Percentiles rank a stretch among this genome's conserved stretches.
Evolutionary conservation across 2,329 filamentous ascomycete genomes (phyloP).

Genomic region (Blastomyces parvus): DNA sequence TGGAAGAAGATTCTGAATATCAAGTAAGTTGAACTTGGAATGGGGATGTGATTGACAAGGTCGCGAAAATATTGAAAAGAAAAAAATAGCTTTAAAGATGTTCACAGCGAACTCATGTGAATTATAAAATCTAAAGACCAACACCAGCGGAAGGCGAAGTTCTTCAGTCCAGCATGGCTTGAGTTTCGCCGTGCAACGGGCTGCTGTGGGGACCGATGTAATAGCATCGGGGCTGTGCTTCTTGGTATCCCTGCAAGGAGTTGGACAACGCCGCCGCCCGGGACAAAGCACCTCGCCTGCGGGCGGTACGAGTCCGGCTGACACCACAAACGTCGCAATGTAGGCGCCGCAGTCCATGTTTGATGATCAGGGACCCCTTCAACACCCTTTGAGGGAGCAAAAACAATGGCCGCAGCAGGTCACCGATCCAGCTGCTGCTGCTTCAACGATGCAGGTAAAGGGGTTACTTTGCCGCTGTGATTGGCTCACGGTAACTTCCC

Average conservation of each 20-base stretch:
- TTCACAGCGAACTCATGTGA: not conserved
- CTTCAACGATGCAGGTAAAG: not conserved
- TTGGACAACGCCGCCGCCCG: not conserved
- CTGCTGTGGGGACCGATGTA: not conserved
- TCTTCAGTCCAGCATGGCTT: not conserved
- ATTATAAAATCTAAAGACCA: not conserved
- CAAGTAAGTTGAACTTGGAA: not conserved
- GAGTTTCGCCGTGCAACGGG: not conserved
- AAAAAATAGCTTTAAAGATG: not conserved
- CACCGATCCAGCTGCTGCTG: not conserved
- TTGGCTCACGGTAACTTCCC: not conserved
- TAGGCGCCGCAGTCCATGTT: constrained; percentile 5
- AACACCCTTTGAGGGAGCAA: not conserved
- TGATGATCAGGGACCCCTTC: not conserved
- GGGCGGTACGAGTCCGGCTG: not conserved
- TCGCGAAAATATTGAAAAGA: not conserved
- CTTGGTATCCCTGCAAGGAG: not conserved
- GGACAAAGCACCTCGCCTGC: not conserved
- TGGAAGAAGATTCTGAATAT: not conserved
- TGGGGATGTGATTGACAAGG: not conserved
- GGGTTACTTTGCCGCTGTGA: not conserved
- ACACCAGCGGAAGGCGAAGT: not conserved
- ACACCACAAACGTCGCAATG: constrained; percentile 2
- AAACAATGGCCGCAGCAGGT: not conserved
- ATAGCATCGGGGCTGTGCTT: constrained; percentile 3